Base-by-base conservation (phyloP, 2,329 filamentous ascomycete species). In the Ophiostoma himal-ulmi region DNA sequence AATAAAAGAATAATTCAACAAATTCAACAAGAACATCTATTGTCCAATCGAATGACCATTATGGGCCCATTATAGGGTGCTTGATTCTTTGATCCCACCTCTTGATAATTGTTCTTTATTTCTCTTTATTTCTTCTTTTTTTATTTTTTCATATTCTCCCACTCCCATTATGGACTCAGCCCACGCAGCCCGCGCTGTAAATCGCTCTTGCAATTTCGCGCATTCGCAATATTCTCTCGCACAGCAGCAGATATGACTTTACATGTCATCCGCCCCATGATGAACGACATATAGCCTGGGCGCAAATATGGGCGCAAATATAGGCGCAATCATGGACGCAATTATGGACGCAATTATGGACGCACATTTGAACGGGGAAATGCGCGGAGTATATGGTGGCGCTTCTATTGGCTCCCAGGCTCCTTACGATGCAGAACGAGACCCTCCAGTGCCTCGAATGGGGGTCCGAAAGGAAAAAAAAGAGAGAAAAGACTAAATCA, bases 361-460 rank as follows among this genome's bases (percentile, higher is more conserved):
- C 52, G 52, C 52, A 57, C 13, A 57, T 57, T 11, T 30, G 52
- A 30, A 37, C 60, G 60, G 34, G 60, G 60, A 37, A 64, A n/a
- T 37, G 60, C 60, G 34, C 60, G 60, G 60, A 64, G 60, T 64
- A 37, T 64, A 65, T 65, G 37, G 36, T 65, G 36, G 62, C 62
- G 62, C 36, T 39, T 14, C 20, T 39, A 65, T 65, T 65, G 62
- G 62, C 20, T 65, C 62, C 34, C 37, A 13, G 8, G 36, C 62
- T n/a, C 62, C 8, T 36, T 17, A 22, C 26, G 26, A 62, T 20
- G 36, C 62, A 39, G 62, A 65, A 39, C 34, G 36, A 39, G 62
- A 65, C 62, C 62, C 62, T 64, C 62, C 37, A n/a, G 13, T 64
- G 34, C 62, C 62, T 64, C 62, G 37, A n/a, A 14, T 64, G 60